phyloP scores from a whole-genome alignment of 768 basidiomycete species.

The Panaeolus papilionaceus region DNA sequence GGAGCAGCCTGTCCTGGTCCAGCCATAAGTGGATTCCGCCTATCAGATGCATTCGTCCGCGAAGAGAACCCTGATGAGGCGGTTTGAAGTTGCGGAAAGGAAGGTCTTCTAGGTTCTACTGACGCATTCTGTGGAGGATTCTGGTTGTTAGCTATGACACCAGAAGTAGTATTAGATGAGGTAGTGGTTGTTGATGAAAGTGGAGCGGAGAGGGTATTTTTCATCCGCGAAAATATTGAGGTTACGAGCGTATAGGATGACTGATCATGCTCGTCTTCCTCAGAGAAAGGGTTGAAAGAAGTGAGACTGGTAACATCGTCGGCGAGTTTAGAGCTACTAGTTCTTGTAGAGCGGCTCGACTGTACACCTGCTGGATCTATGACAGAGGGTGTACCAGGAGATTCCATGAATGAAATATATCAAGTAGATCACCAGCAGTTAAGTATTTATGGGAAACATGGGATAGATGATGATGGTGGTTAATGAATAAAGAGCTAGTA shows the following conservation, averaged over 20 bases:
- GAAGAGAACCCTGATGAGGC: slow-evolving; percentile 55
- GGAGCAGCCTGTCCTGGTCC: slow-evolving; percentile 70
- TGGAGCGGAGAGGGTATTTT: slow-evolving; percentile 76
- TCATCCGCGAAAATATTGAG: slow-evolving; percentile 81
- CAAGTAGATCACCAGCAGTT: slow-evolving; percentile 10
- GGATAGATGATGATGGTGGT: neutral
- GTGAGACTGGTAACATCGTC: slow-evolving; percentile 78
- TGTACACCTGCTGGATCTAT: slow-evolving; percentile 44
- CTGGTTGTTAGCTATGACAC: slow-evolving; percentile 31
- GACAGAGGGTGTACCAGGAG: slow-evolving; percentile 37
- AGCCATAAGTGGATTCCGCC: slow-evolving; percentile 61
- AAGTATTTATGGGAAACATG: slow-evolving; percentile 8
- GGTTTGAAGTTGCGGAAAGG: slow-evolving; percentile 50
- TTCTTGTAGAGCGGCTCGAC: slow-evolving; percentile 67
- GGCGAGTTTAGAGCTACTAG: slow-evolving; percentile 50
- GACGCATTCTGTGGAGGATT: slow-evolving; percentile 36
- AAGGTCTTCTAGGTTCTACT: slow-evolving; percentile 66
- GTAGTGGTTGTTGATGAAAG: slow-evolving; percentile 58
- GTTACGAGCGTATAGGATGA: slow-evolving; percentile 86
- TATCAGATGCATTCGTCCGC: slow-evolving; percentile 55
- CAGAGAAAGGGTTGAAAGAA: slow-evolving; percentile 91
- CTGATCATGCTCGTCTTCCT: slow-evolving; percentile 90
- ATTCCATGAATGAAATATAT: slow-evolving; percentile 33
- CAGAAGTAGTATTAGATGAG: slow-evolving; percentile 38
- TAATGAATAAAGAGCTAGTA: neutral